phyloP scores from a whole-genome alignment of 2,329 filamentous ascomycete species.

The Coccinonectria pachysandricola region DNA sequence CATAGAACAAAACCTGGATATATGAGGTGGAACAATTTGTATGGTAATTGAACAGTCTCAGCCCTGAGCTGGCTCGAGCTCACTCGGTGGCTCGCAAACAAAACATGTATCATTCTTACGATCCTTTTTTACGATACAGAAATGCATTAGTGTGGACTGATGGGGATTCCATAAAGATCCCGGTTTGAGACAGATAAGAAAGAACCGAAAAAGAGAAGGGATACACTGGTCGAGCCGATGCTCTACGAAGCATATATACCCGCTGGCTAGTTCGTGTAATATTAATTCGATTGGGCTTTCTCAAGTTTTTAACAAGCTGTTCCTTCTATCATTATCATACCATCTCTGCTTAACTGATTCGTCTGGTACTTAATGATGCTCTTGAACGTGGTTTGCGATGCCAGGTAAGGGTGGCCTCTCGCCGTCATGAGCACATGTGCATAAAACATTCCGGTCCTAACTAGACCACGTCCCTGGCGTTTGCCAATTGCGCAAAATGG shows the following conservation, averaged over 20 bases:
- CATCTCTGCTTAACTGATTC: too few species aligned
- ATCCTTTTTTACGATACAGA: constrained; percentile 46
- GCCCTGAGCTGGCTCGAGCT: constrained; percentile 9
- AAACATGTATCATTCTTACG: constrained; percentile 41
- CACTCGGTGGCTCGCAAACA: constrained; percentile 8
- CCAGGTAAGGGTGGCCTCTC: too few species aligned
- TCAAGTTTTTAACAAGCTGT: too few species aligned
- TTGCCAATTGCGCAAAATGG: too few species aligned
- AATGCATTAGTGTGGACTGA: constrained; percentile 20
- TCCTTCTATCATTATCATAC: too few species aligned
- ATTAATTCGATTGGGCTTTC: constrained; percentile 22
- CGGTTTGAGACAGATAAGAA: constrained; percentile 11
- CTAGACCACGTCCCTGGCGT: too few species aligned
- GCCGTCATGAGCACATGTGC: too few species aligned
- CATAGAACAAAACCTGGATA: constrained; percentile 18
- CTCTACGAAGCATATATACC: constrained; percentile 22
- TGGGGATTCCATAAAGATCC: constrained; percentile 8
- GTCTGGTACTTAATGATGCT: too few species aligned
- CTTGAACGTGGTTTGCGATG: too few species aligned
- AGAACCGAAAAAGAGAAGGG: constrained; percentile 13
- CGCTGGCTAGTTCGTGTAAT: constrained; percentile 25
- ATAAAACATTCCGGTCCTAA: too few species aligned
- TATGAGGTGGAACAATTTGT: constrained; percentile 15
- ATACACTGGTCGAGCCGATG: constrained; percentile 17
- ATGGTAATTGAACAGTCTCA: constrained; percentile 13